Evolutionary conservation across 2,329 filamentous ascomycete genomes (phyloP), one percentile per base, ranked within the genome.

Genomic region (Cladosporium sp.): DNA sequence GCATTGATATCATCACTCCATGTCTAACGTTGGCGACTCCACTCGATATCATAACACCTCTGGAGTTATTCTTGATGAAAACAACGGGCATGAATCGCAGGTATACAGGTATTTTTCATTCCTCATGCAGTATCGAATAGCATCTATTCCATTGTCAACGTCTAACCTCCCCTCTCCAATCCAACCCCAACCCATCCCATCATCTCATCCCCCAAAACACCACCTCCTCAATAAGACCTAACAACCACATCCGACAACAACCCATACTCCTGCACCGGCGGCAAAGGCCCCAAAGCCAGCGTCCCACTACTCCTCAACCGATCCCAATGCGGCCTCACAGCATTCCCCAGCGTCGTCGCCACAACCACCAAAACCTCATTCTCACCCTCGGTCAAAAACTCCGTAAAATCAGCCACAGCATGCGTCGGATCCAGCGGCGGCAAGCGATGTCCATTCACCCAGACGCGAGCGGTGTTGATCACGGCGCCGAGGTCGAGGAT

Each of bases 271-370:
- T 51, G 51, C 1, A 34, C 37, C 9, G 52, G 52, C 5, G 52
- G 49, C 17, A 51, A 32, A 5, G 53, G 20, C n/a, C 38, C 43
- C 40, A 32, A 8, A 20, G 50, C 37, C 18, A 41, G 15, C 18
- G 38, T 48, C 7, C 50, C 37, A 41, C 38, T 43, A 29, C 34
- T 52, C 22, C 36, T 40, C 22, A 47, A 17, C 22, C 37, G 27
- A 12, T 19, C 17, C 36, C 42, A 44, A 13, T 39, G 49, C 15
- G 41, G 49, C 12, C 34, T 40, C 13, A 42, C 43, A 15, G 52
- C 60, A 53, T 68, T 68, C 15, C 64, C 62, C 43, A 69, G 48
- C 20, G 67, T 60, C 13, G 67, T 68, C 12, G 55, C 56, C 2
- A 69, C 61, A 3, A 67, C 61, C 1, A 64, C 59, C 19, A 58